Percentiles rank a stretch among this genome's conserved stretches.
These are phyloP conservation scores for Citrus reticulata DNA, from an alignment of 345 rosid species.

Conservation along the genomic window DNA sequence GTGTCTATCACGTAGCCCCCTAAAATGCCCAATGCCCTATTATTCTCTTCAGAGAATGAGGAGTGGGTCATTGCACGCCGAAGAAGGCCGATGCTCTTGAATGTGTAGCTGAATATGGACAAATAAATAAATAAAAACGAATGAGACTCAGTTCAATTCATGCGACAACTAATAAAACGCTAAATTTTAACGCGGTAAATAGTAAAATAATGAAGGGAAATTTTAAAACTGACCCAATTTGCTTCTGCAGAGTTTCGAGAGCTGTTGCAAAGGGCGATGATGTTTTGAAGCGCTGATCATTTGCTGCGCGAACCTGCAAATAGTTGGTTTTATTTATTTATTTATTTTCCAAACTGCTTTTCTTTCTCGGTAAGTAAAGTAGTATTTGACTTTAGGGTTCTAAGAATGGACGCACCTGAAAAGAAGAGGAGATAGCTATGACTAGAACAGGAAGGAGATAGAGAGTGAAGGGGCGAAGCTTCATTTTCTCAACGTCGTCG, in stretches of 20 bases:
- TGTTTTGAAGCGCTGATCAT: conserved; percentile 17
- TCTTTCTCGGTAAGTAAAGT: too few species aligned
- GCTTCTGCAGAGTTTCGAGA: conserved; percentile 38
- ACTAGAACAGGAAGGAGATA: conserved; percentile 13
- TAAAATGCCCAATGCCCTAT: conserved; percentile 54
- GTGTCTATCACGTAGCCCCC: conserved; percentile 54
- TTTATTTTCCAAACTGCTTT: neutral
- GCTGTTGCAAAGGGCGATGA: conserved; percentile 36
- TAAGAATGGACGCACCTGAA: conserved; percentile 20
- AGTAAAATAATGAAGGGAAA: neutral
- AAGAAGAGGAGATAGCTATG: conserved; percentile 8
- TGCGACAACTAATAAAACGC: neutral
- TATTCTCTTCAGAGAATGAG: conserved; percentile 67
- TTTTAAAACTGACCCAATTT: conserved; percentile 25
- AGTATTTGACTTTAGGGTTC: conserved; percentile 10
- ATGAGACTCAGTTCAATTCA: neutral
- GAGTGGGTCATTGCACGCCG: conserved; percentile 70
- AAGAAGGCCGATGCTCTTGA: conserved; percentile 43
- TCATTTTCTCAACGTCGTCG: conserved; percentile 14
- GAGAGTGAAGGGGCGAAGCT: conserved; percentile 8
- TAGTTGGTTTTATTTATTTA: neutral
- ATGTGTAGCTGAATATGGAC: conserved; percentile 41
- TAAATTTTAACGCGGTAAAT: too few species aligned
- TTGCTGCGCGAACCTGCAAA: conserved; percentile 27
- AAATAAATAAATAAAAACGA: neutral